A percentile compares a stretch with the other conserved stretches of the same genome.
phyloP scores from a whole-genome alignment of 768 basidiomycete species.

The Russula griseocarnosa region DNA sequence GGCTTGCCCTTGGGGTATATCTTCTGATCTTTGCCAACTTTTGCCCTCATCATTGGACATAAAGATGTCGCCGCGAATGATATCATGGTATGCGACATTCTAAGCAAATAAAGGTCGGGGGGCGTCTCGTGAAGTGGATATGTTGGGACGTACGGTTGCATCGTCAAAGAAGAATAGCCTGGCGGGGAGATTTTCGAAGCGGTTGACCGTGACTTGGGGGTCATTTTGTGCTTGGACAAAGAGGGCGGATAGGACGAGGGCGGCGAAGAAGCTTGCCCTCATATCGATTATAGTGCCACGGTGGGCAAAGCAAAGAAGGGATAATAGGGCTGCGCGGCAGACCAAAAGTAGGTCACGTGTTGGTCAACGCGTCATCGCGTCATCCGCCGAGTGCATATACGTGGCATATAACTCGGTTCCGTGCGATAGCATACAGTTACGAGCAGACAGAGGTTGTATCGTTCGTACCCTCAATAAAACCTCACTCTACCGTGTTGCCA shows the following conservation, averaged over 20 bases:
- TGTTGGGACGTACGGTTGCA: constrained; percentile 56
- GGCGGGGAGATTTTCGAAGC: constrained; percentile 70
- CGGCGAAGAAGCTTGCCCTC: constrained; percentile 1
- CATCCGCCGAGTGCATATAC: too few species aligned
- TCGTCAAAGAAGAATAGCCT: constrained; percentile 92
- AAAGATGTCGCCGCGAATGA: constrained; percentile 59
- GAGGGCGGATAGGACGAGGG: constrained; percentile 10
- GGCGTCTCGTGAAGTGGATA: neutral
- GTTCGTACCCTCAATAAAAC: neutral
- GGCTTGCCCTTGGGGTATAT: constrained; percentile 55
- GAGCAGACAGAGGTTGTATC: neutral
- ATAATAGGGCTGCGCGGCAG: neutral
- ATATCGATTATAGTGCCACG: constrained; percentile 11
- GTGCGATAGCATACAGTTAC: neutral
- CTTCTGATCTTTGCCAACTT: constrained; percentile 49
- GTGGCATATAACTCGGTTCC: neutral
- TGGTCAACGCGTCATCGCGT: neutral
- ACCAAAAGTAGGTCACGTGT: neutral
- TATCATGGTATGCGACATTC: constrained; percentile 81
- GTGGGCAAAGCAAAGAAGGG: neutral
- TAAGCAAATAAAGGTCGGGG: constrained; percentile 30
- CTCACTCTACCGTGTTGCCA: neutral
- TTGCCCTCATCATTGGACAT: constrained; percentile 89
- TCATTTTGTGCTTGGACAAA: constrained; percentile 22
- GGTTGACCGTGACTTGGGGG: constrained; percentile 35